Conservation (phyloP, 2,329 filamentous ascomycete genomes). For the Sarocladium brachiariae region DNA sequence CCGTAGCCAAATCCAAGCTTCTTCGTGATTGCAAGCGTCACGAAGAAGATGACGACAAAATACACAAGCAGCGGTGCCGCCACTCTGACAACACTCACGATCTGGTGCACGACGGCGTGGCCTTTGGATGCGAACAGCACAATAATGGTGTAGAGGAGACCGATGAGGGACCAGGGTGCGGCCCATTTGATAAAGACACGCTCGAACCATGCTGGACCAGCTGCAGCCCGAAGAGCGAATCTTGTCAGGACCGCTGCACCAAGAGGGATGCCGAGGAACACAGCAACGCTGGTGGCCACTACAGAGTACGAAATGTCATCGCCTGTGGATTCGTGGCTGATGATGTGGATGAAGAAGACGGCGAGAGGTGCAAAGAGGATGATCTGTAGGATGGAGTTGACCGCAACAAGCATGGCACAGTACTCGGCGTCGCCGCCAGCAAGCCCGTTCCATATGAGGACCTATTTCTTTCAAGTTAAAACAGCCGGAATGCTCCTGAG, state of each 20-base stretch:
- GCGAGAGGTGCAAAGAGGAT: constrained; percentile 64
- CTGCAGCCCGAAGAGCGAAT: constrained; percentile 47
- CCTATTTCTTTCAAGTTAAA: constrained; percentile 22
- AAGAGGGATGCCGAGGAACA: constrained; percentile 80
- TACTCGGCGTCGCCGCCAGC: constrained; percentile 75
- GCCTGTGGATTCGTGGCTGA: constrained; percentile 39
- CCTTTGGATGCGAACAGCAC: constrained; percentile 83
- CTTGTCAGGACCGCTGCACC: constrained; percentile 73
- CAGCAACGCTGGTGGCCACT: constrained; percentile 73
- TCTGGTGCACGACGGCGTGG: constrained; percentile 68
- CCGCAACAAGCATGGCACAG: constrained; percentile 71
- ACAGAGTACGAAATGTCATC: constrained; percentile 49
- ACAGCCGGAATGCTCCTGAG: no score
- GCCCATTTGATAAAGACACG: constrained; percentile 61
- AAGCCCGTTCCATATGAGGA: constrained; percentile 61
- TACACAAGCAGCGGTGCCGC: constrained; percentile 77
- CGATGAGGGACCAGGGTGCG: constrained; percentile 71
- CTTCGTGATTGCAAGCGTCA: constrained; percentile 55
- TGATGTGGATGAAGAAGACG: constrained; percentile 63
- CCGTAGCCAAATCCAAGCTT: constrained; percentile 69
- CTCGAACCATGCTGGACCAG: constrained; percentile 58
- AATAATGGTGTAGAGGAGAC: constrained; percentile 79
- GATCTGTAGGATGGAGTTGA: constrained; percentile 71
- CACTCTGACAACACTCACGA: constrained; percentile 75
- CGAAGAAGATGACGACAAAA: constrained; percentile 67